These are phyloP conservation scores for Colletotrichum sp. DNA, from an alignment of 2,329 filamentous ascomycete genomes.

Conservation along the genomic window DNA sequence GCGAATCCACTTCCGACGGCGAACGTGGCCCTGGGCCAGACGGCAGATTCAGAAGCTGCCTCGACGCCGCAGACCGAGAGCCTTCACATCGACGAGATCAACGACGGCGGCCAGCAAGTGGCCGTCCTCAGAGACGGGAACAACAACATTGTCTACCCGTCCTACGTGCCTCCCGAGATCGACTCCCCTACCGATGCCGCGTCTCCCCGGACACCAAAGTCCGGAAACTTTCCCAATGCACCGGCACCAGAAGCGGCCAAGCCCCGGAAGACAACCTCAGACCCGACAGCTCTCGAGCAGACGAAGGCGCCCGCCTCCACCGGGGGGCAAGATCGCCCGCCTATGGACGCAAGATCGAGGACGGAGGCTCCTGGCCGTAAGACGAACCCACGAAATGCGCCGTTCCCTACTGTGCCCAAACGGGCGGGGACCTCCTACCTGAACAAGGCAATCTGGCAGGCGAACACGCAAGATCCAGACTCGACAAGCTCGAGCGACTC, in stretches of 20 bases:
- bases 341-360: conserved; percentile 23
- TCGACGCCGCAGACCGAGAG: conserved; percentile 10
- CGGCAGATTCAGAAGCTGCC: conserved; percentile 1
- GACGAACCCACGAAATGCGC: conserved; percentile 12
- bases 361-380: conserved; percentile 24
- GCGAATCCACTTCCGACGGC: conserved; percentile 7
- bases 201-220: not conserved
- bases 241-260: not conserved
- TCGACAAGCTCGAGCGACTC: conserved; percentile 27
- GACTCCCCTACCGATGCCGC: conserved; percentile 15
- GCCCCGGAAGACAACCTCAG: conserved; percentile 15
- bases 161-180: conserved; percentile 33
- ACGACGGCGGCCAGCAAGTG: conserved; percentile 27
- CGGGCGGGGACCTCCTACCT: conserved; percentile 33
- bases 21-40: not conserved
- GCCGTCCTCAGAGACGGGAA: conserved; percentile 34
- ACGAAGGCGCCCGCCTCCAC: not conserved
- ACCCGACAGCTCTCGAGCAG: conserved; percentile 9
- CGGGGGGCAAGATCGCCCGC: conserved; percentile 8
- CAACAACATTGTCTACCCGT: conserved; percentile 35
- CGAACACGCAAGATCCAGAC: conserved; percentile 20
- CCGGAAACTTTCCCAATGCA: not conserved
- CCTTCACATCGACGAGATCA: conserved; percentile 31
- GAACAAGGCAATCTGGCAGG: conserved; percentile 28
- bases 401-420: conserved; percentile 20